These are phyloP conservation scores for Yamadazyma sp. DNA, from an alignment of 1,139 yeast species.

Conservation along the genomic window DNA sequence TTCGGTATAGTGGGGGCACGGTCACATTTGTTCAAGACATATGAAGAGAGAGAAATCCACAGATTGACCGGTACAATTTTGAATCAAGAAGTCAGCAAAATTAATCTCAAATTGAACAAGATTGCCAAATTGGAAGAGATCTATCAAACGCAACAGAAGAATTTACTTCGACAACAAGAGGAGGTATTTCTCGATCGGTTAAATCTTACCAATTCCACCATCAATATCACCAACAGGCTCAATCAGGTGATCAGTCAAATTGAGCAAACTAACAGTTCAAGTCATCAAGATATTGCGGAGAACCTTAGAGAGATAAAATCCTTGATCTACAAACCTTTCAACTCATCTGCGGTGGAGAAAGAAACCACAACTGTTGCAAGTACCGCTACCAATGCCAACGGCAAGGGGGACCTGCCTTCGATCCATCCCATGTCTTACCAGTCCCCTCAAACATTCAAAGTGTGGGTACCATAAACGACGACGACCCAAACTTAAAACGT, in stretches of 20 bases:
- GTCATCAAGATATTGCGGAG: conserved; percentile 2
- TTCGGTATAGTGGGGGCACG: conserved; percentile 77
- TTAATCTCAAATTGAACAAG: conserved; percentile 74
- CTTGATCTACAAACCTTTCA: conserved; percentile 51
- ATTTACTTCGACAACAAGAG: conserved; percentile 74
- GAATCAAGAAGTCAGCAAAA: conserved; percentile 69
- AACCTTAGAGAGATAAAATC: conserved; percentile 47
- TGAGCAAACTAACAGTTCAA: conserved; percentile 17
- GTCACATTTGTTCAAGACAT: conserved; percentile 77
- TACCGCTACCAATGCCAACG: conserved; percentile 9
- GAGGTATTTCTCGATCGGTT: conserved; percentile 78
- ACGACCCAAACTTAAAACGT: not conserved
- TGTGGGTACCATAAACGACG: conserved; percentile 65
- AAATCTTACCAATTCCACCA: conserved; percentile 64
- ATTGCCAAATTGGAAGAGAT: conserved; percentile 73
- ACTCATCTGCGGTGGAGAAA: conserved; percentile 27
- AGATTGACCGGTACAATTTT: conserved; percentile 59
- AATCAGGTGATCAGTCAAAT: conserved; percentile 40
- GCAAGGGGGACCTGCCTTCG: conserved; percentile 26
- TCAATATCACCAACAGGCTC: conserved; percentile 51
- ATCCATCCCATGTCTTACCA: conserved; percentile 75
- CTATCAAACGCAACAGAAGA: conserved; percentile 75
- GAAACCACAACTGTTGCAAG: not conserved
- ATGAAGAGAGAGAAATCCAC: conserved; percentile 79
- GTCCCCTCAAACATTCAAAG: conserved; percentile 81